These are phyloP conservation scores for Acrodontium crateriforme DNA, from an alignment of 2,329 filamentous ascomycete species.

Conservation along the genomic window DNA sequence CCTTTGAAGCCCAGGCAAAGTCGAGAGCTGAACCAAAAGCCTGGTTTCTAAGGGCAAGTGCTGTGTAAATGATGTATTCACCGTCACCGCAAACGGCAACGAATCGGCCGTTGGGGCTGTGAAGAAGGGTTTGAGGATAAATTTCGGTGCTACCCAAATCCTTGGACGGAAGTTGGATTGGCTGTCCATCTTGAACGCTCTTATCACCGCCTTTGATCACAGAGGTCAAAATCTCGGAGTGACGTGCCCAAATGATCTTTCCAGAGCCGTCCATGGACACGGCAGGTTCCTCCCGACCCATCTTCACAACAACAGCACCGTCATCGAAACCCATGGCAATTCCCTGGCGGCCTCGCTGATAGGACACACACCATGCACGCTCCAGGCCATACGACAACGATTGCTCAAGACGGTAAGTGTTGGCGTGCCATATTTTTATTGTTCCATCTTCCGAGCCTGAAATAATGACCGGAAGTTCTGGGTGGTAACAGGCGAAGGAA, in stretches of 20 bases:
- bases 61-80: conserved; percentile 98
- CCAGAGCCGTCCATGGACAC: conserved; percentile 95
- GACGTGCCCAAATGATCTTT: conserved; percentile 90
- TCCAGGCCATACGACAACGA: conserved; percentile 92
- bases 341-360: conserved; percentile 86
- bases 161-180: conserved; percentile 77
- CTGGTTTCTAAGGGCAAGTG: conserved; percentile 92
- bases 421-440: conserved; percentile 96
- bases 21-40: conserved; percentile 90
- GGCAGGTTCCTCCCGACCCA: conserved; percentile 91
- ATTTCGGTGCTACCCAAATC: conserved; percentile 93
- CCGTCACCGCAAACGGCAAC: conserved; percentile 88
- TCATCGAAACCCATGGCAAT: conserved; percentile 95
- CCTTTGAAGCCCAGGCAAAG: conserved; percentile 93
- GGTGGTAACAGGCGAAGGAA: conserved; percentile 95
- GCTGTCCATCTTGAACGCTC: conserved; percentile 72
- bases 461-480: conserved; percentile 90
- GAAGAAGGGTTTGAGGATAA: conserved; percentile 84
- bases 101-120: conserved; percentile 91
- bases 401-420: conserved; percentile 91
- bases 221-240: conserved; percentile 87
- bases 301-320: conserved; percentile 92
- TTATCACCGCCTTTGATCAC: conserved; percentile 88
- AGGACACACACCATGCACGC: conserved; percentile 93
- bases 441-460: conserved; percentile 96